Evolutionary conservation across 345 rosid species (phyloP).

Genomic region (Linum tenue): DNA sequence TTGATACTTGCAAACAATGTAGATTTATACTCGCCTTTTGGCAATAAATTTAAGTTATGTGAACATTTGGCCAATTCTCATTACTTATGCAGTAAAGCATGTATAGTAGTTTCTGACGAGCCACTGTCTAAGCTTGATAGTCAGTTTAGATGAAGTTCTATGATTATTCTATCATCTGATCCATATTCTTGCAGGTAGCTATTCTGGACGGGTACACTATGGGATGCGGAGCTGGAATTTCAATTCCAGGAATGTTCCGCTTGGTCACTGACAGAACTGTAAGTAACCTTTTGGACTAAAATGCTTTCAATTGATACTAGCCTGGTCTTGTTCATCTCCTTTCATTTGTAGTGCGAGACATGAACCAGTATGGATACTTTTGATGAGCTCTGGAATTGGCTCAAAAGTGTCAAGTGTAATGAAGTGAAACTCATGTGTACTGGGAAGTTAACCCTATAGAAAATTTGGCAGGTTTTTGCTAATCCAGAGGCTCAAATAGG

Average conservation of each 20-base stretch:
- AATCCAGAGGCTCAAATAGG: constrained; percentile 78
- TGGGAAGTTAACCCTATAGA: background rate
- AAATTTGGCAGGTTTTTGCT: constrained; percentile 47
- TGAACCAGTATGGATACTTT: background rate
- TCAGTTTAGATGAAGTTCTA: background rate
- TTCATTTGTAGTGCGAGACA: background rate
- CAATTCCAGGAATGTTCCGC: constrained; percentile 70
- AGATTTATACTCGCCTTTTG: background rate
- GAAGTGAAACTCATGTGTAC: background rate
- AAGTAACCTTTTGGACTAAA: constrained; percentile 23
- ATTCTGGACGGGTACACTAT: constrained; percentile 62
- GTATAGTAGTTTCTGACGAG: background rate
- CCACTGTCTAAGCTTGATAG: background rate
- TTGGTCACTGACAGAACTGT: constrained; percentile 73
- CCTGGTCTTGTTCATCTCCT: background rate
- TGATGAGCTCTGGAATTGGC: background rate
- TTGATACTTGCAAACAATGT: background rate
- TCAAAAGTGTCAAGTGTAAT: background rate
- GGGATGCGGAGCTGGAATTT: constrained; percentile 78
- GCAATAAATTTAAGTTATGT: background rate
- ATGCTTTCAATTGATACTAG: background rate
- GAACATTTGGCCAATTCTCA: background rate
- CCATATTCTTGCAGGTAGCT: constrained; percentile 47
- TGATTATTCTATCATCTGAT: background rate
- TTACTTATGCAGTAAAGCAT: background rate